phyloP scores from a whole-genome alignment of 1,284 basidiomycete genomes.

The Pholiota adiposa region DNA sequence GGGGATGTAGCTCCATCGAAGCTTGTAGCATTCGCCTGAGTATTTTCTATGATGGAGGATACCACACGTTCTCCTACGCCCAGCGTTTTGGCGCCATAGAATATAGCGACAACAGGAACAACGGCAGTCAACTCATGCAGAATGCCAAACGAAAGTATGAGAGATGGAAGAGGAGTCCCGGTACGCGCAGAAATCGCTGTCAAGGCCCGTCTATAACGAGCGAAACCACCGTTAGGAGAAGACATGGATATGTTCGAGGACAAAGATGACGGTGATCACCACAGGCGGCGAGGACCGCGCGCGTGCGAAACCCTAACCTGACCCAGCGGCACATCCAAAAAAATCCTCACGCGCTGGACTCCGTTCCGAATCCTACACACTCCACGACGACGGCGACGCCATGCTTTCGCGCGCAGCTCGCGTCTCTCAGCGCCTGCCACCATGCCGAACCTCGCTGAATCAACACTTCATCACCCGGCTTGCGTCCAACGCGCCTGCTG shows the following conservation, averaged over 20 bases:
- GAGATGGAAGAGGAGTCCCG: conserved; percentile 75
- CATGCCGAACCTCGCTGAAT: conserved; percentile 9
- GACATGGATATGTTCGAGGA: conserved; percentile 20
- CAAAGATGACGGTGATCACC: too few species aligned
- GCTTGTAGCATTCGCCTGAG: background rate
- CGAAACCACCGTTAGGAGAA: conserved; percentile 27
- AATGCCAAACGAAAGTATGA: conserved; percentile 80
- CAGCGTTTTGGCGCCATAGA: conserved; percentile 70
- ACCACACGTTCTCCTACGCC: conserved; percentile 78
- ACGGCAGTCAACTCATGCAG: conserved; percentile 90
- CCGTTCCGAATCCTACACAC: conserved; percentile 5
- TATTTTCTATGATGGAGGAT: conserved; percentile 32
- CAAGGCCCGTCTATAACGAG: conserved; percentile 54
- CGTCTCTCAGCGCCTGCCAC: conserved; percentile 12
- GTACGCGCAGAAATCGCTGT: conserved; percentile 63
- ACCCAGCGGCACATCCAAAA: conserved; percentile 16
- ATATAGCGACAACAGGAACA: conserved; percentile 76
- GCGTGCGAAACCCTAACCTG: conserved; percentile 28
- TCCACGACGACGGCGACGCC: background rate
- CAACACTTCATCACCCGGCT: conserved; percentile 13
- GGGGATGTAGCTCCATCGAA: background rate
- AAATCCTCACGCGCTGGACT: conserved; percentile 14
- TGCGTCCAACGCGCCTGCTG: conserved; percentile 8
- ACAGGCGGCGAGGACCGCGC: background rate
- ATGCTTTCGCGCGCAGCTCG: conserved; percentile 22